A percentile compares a stretch with the other conserved stretches of the same genome.
These are phyloP conservation scores for Noccaea bulbosa DNA, from an alignment of 345 rosid species.

Conservation along the genomic window DNA sequence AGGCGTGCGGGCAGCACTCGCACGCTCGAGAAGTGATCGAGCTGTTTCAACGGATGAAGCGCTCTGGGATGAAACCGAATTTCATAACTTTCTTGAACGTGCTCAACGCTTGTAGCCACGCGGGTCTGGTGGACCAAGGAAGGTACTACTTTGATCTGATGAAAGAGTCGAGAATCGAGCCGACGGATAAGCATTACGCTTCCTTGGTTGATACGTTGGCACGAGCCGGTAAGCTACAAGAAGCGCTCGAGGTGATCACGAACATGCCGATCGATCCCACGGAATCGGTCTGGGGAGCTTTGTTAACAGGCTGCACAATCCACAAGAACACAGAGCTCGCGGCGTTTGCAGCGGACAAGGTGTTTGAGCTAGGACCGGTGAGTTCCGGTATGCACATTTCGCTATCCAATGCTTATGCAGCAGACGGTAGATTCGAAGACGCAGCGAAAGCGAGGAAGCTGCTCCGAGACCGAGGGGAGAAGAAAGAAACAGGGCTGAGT, in stretches of 20 bases:
- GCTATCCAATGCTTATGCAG: slow-evolving; percentile 84
- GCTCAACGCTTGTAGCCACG: slow-evolving; percentile 91
- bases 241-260: slow-evolving; percentile 61
- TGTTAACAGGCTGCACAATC: slow-evolving; percentile 74
- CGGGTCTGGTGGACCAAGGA: slow-evolving; percentile 76
- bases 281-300: slow-evolving; percentile 89
- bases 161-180: slow-evolving; percentile 69
- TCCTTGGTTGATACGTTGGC: slow-evolving; percentile 81
- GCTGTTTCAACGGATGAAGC: slow-evolving; percentile 66
- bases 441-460: slow-evolving; percentile 81
- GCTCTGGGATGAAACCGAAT: slow-evolving; percentile 64
- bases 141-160: slow-evolving; percentile 65
- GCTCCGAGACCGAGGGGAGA: slow-evolving; percentile 79
- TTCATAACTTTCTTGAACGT: slow-evolving; percentile 76
- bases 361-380: slow-evolving; percentile 65
- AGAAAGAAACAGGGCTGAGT: slow-evolving; percentile 89
- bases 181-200: slow-evolving; percentile 79
- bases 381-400: slow-evolving; percentile 75
- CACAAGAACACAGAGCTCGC: slow-evolving; percentile 80
- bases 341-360: slow-evolving; percentile 74
- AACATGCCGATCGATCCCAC: slow-evolving; percentile 74
- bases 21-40: slow-evolving; percentile 53
- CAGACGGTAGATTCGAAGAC: slow-evolving; percentile 84
- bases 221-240: slow-evolving; percentile 79
- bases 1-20: slow-evolving; percentile 81